Conservation (phyloP, 345 rosid species). For the Clarkia xantiana region DNA sequence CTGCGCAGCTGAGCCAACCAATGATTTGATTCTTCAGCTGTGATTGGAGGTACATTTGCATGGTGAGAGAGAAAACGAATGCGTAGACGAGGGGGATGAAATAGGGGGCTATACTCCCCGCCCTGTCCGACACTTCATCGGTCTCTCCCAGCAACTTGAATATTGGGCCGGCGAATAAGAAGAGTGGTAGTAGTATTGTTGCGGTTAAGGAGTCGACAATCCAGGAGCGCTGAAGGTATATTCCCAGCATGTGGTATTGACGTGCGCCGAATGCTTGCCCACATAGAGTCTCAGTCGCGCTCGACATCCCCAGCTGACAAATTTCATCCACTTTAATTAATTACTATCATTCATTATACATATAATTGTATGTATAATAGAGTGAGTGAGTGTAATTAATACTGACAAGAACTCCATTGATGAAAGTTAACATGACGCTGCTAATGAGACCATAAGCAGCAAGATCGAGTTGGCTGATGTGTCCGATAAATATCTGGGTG, state of each 20-base stretch:
- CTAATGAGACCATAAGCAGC: constrained; percentile 12
- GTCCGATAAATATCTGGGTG: constrained; percentile 15
- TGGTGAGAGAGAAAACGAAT: constrained; percentile 10
- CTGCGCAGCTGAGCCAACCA: constrained; percentile 9
- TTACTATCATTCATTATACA: constrained; percentile 1
- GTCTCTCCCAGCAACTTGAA: constrained; percentile 14
- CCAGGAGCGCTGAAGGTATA: constrained; percentile 29
- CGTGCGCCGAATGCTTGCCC: constrained; percentile 29
- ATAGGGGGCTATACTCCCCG: constrained; percentile 12
- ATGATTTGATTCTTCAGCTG: constrained; percentile 16
- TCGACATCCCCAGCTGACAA: constrained; percentile 24
- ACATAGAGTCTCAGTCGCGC: constrained; percentile 26
- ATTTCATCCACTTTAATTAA: too few species aligned
- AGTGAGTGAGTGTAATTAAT: too few species aligned
- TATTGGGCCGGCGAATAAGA: constrained; percentile 13
- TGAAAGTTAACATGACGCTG: constrained; percentile 12
- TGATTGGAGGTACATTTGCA: constrained; percentile 21
- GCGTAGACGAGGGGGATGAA: constrained; percentile 19
- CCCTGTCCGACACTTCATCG: constrained; percentile 7
- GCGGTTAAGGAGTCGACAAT: constrained; percentile 11
- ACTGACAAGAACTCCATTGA: constrained; percentile 12
- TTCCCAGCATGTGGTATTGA: constrained; percentile 28
- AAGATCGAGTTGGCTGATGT: constrained; percentile 8
- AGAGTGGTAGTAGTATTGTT: constrained; percentile 13
- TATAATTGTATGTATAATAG: too few species aligned